Evolutionary conservation across 2,329 filamentous ascomycete species (phyloP).

Genomic region (Colletotrichum viniferum): DNA sequence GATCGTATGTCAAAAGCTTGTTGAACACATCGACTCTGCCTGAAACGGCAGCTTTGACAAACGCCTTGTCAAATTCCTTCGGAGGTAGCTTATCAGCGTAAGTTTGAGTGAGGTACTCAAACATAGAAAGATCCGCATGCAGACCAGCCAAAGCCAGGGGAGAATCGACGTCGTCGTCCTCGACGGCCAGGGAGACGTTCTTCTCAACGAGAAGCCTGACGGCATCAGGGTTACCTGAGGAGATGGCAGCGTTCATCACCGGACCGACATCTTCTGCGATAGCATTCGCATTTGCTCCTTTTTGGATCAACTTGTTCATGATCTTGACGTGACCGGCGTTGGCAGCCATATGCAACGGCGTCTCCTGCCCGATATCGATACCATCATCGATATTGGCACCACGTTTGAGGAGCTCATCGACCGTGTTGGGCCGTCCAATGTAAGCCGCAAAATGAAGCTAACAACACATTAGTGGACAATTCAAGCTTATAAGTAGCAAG

Average conservation of each 20-base stretch:
- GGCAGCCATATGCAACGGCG: constrained; percentile 44
- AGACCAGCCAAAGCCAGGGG: constrained; percentile 42
- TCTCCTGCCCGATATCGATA: constrained; percentile 32
- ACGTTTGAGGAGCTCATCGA: constrained; percentile 38
- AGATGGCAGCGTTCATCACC: constrained; percentile 45
- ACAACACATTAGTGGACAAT: background rate
- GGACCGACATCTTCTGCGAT: constrained; percentile 29
- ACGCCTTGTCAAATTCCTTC: constrained; percentile 42
- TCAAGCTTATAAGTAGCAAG: no score
- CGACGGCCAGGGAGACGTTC: constrained; percentile 37
- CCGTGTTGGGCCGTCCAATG: constrained; percentile 37
- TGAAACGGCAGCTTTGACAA: constrained; percentile 40
- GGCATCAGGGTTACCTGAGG: constrained; percentile 43
- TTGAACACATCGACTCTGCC: constrained; percentile 45
- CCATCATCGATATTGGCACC: constrained; percentile 38
- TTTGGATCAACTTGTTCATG: constrained; percentile 42
- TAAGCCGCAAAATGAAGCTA: constrained; percentile 35
- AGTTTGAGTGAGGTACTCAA: constrained; percentile 43
- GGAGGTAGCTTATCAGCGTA: constrained; percentile 41
- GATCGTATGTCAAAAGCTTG: constrained; percentile 39
- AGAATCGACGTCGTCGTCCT: constrained; percentile 30
- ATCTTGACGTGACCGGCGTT: constrained; percentile 40
- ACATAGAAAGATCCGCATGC: constrained; percentile 42
- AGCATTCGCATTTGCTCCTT: constrained; percentile 41
- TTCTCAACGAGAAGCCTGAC: constrained; percentile 43